Base-by-base conservation (phyloP, 2,329 filamentous ascomycete species). In the Periglandula ipomoeae region DNA sequence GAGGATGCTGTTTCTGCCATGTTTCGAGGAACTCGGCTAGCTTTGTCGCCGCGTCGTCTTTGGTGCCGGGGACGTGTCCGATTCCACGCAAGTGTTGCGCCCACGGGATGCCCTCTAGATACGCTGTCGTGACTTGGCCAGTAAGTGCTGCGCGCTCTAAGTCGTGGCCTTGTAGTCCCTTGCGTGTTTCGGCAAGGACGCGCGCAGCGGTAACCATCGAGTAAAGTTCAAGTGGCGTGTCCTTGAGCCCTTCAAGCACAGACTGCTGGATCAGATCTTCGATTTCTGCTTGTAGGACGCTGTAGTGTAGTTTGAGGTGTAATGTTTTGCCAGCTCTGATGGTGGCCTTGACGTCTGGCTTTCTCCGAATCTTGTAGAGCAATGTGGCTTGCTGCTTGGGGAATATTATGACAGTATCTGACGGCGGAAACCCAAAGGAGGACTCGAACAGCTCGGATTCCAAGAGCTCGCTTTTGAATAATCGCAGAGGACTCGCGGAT, bases 341-440 rank as follows among this genome's bases (percentile, higher is more conserved):
- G 19, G 60, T 61, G 1, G 61, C 64, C 51, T 66, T 68, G 13
- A 64, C 60, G 1, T 54, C 59, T 11, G 66, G 56, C 50, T 79
- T 84, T 37, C 80, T 77, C 0, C 66, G 79, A 47, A 96, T 85
- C 60, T 84, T 88, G 69, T 94, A 95, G 0, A 91, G 70, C 9
- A 95, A 66, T 13, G 84, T 87, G 2, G 87, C 84, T 0, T 91
- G 87, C 58, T 95, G 88, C 54, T 85, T 85, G 0, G 85, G 80
- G 57, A 91, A 95, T 3, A 95, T 76, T 41, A 84, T 70, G 15
- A 87, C 68, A 17, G 69, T 71, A 47, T 66, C 74, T 56, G 65
- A 67, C 6, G 79, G 70, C 3, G 74, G 63, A 5, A 75, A 66
- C 0, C 81, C 78, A 54, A 81, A 84, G 17, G 78, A 69, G 0